Percentiles rank a stretch among this genome's conserved stretches.
These are phyloP conservation scores for Saccharomyces mikatae DNA, from an alignment of 805 yeast genomes.

Conservation along the genomic window DNA sequence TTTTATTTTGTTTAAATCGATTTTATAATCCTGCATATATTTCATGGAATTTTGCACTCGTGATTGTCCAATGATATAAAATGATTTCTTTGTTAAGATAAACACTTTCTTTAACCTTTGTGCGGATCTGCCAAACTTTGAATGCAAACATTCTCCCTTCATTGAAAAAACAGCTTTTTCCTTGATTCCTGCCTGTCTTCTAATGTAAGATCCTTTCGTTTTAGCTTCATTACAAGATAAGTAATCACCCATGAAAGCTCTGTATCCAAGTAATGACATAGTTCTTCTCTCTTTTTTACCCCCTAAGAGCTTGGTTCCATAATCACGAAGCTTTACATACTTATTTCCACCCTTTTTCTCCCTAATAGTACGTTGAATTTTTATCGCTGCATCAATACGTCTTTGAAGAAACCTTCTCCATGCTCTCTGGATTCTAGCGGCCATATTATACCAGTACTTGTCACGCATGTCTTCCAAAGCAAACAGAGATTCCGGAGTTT, in stretches of 20 bases:
- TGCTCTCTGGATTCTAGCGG: conserved; percentile 93
- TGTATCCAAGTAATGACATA: conserved; percentile 75
- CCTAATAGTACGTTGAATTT: conserved; percentile 77
- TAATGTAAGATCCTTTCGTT: conserved; percentile 67
- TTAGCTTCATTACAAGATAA: conserved; percentile 73
- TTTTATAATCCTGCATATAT: conserved; percentile 54
- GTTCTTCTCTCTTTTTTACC: conserved; percentile 84
- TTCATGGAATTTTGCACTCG: conserved; percentile 53
- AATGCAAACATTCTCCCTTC: conserved; percentile 69
- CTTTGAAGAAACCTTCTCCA: conserved; percentile 79
- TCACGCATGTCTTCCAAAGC: conserved; percentile 95
- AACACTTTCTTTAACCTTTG: conserved; percentile 66
- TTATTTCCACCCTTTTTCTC: conserved; percentile 72
- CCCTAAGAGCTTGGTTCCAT: conserved; percentile 62
- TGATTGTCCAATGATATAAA: conserved; percentile 68
- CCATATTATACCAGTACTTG: conserved; percentile 96
- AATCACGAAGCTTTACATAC: conserved; percentile 76
- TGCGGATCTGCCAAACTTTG: conserved; percentile 91
- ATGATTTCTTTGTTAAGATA: conserved; percentile 51
- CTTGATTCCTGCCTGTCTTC: conserved; percentile 57
- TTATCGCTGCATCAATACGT: conserved; percentile 78
- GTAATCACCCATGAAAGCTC: conserved; percentile 93
- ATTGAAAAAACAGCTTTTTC: conserved; percentile 71
- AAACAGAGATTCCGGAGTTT: conserved; percentile 92
- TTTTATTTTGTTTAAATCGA: conserved; percentile 52